Evolutionary conservation across 345 rosid genomes (phyloP).

Genomic region (Eucalyptus decipiens): DNA sequence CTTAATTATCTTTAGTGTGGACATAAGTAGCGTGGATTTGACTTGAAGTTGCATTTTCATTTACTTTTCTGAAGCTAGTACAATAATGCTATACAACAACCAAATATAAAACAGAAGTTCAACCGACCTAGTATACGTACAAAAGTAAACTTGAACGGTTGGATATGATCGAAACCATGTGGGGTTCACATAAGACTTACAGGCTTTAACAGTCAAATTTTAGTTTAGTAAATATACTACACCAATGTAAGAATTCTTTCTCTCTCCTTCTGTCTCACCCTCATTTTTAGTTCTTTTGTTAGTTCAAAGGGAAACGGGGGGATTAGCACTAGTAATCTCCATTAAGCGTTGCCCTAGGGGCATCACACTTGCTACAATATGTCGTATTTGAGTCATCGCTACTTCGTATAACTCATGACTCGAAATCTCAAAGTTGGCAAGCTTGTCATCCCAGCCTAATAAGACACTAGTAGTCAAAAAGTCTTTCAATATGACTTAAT

Average conservation of each 20-base stretch:
- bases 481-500: too few species aligned
- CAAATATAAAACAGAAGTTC: not conserved
- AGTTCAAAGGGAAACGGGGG: too few species aligned
- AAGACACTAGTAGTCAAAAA: too few species aligned
- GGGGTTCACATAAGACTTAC: not conserved
- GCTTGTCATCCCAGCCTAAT: too few species aligned
- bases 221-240: not conserved
- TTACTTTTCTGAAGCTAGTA: not conserved
- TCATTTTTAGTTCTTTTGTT: too few species aligned
- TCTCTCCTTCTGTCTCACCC: not conserved
- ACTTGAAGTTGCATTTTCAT: not conserved
- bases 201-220: not conserved
- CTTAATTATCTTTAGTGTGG: not conserved
- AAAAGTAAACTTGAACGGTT: not conserved
- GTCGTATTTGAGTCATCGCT: too few species aligned
- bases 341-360: too few species aligned
- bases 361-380: too few species aligned
- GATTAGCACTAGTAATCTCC: too few species aligned
- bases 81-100: not conserved
- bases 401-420: too few species aligned
- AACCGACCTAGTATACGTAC: too few species aligned
- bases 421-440: too few species aligned
- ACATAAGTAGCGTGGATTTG: not conserved
- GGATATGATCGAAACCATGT: not conserved
- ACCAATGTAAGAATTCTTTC: not conserved